Evolutionary conservation across 495 filamentous ascomycete species (phyloP), one percentile per base, ranked within the genome.

Genomic region (Hypoxylon lienhwacheense): DNA sequence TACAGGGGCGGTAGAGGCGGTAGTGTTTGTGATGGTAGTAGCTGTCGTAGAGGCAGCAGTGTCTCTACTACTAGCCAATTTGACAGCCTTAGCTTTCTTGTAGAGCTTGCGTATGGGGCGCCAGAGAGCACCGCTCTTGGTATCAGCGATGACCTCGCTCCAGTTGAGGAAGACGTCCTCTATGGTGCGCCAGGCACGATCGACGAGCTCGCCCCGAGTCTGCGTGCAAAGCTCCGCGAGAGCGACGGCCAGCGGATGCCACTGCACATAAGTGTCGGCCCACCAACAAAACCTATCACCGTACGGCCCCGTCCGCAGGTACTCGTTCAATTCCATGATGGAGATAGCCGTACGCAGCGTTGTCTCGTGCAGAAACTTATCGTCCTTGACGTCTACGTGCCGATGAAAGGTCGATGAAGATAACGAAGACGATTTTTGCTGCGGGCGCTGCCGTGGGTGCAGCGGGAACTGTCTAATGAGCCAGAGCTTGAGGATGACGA

Each of bases 221-320:
- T 50, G 54, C 16, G 82, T 74, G 65, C 85, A 86, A 4, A 95
- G 74, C 61, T 93, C 89, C 0, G 85, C 79, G 11, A 92, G 68
- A 11, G 80, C 73, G 46, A 86, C 84, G 11, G 83, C 83, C 5
- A 90, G 73, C 2, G 87, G 84, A 61, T 90, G 85, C 83, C 84
- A 87, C 61, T 90, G 87, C 35, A 86, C 80, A 63, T 89, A 86
- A 1, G 81, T 85, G 46, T 78, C 73, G 57, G 44, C 53, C 68
- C 68, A 70, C 68, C 66, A 69, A 24, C 48, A 31, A 37, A 59
- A 64, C 12, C 60, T 58, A 4, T 59, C 55, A 2, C 52, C 42
- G 35, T 49, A 66, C 15, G 61, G 66, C 11, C 58, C 55, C 22
- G 34, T 40, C 20, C 32, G 37, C 17, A 58, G 12, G 35, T 49